Conservation (phyloP, 2,329 filamentous ascomycete genomes). For the Myriosclerotinia curreyana region DNA sequence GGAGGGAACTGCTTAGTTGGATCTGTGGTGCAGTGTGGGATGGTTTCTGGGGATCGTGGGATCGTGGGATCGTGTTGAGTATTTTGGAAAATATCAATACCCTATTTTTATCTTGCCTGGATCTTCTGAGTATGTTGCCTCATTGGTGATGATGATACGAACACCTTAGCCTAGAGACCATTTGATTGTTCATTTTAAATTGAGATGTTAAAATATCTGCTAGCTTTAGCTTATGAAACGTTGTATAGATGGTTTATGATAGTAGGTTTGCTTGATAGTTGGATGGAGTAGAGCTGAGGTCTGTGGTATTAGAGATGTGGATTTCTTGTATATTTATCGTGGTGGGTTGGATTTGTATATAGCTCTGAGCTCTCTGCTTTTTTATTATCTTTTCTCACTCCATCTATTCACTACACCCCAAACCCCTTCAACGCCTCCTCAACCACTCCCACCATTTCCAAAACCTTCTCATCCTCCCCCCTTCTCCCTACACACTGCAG, state of each 20-base stretch:
- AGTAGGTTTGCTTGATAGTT: too few relatives aligned
- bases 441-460: conserved; percentile 43
- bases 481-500: conserved; percentile 37
- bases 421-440: conserved; percentile 36
- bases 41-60: neutral
- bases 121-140: neutral
- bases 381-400: too few relatives aligned
- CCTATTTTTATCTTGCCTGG: neutral
- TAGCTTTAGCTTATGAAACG: too few relatives aligned
- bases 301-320: too few relatives aligned
- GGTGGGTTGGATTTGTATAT: too few relatives aligned
- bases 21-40: neutral
- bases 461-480: conserved; percentile 38
- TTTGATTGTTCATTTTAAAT: too few relatives aligned
- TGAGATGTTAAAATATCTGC: too few relatives aligned
- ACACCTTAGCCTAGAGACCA: too few relatives aligned
- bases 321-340: too few relatives aligned
- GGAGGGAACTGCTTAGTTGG: conserved; percentile 22
- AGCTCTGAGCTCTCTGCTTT: neutral
- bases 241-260: too few relatives aligned
- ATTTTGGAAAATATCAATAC: neutral
- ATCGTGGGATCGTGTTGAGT: neutral
- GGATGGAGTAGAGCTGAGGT: too few relatives aligned
- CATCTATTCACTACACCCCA: neutral
- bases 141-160: too few relatives aligned